Percentiles rank a stretch among this genome's conserved stretches.
These are phyloP conservation scores for Sonneratia alba DNA, from an alignment of 345 rosid species.

Conservation along the genomic window DNA sequence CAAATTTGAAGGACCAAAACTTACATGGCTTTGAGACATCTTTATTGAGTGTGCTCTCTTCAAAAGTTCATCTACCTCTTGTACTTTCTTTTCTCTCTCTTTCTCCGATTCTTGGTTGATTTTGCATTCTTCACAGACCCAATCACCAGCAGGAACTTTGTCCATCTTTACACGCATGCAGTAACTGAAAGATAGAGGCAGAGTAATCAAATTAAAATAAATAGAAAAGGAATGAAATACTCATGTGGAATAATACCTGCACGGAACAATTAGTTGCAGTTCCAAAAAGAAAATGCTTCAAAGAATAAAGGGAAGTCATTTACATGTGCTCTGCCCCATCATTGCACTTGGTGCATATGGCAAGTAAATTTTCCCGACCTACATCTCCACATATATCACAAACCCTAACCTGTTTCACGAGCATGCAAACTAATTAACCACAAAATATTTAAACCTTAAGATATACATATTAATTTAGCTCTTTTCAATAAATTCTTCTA, in stretches of 20 bases:
- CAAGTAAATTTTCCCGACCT: constrained; percentile 45
- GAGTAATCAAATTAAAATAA: not conserved
- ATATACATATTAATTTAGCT: not conserved
- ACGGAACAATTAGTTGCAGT: not conserved
- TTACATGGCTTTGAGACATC: not conserved
- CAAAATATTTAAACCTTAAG: not conserved
- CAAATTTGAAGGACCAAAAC: not conserved
- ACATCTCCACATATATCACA: constrained; percentile 64
- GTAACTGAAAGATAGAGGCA: constrained; percentile 28
- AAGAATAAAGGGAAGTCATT: not conserved
- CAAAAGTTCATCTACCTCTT: constrained; percentile 1
- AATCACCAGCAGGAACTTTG: constrained; percentile 29
- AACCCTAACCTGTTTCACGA: constrained; percentile 36
- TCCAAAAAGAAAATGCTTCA: not conserved
- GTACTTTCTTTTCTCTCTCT: constrained; percentile 11
- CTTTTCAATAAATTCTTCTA: not conserved
- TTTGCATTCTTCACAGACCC: constrained; percentile 54
- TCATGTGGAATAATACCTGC: too few species aligned
- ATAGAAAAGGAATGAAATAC: not conserved
- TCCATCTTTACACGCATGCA: constrained; percentile 39
- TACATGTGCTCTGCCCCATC: constrained; percentile 33
- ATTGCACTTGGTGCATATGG: constrained; percentile 35
- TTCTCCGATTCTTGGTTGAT: constrained; percentile 17
- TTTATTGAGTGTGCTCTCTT: constrained; percentile 1
- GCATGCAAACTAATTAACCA: not conserved